A percentile compares a stretch with the other conserved stretches of the same genome.
These are phyloP conservation scores for Anacardium occidentale DNA, from an alignment of 345 rosid genomes.

Conservation along the genomic window DNA sequence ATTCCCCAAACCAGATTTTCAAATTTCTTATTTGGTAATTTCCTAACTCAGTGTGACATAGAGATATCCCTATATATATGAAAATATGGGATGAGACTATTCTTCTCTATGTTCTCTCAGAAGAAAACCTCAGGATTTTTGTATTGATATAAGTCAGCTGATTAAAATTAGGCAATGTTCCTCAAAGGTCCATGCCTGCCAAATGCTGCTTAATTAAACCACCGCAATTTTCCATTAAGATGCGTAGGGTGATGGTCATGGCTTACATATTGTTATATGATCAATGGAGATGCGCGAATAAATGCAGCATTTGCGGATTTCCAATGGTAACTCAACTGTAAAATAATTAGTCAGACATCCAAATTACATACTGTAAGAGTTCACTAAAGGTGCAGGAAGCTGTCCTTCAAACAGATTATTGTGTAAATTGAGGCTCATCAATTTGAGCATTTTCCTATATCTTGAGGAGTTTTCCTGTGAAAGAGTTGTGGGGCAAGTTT, in stretches of 20 bases:
- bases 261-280: conserved; percentile 47
- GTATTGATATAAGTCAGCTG: conserved; percentile 17
- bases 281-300: conserved; percentile 32
- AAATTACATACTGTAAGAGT: conserved; percentile 29
- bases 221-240: conserved; percentile 45
- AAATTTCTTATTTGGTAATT: too few species aligned
- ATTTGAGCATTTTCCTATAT: conserved; percentile 41
- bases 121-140: too few species aligned
- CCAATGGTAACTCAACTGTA: conserved; percentile 42
- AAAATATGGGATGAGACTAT: too few species aligned
- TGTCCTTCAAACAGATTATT: conserved; percentile 38
- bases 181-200: conserved; percentile 57
- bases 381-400: conserved; percentile 40
- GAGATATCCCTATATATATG: too few species aligned
- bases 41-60: too few species aligned
- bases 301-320: conserved; percentile 30
- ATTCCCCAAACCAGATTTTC: too few species aligned
- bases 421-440: conserved; percentile 34
- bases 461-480: conserved; percentile 46
- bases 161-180: conserved; percentile 40
- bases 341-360: conserved; percentile 39
- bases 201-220: conserved; percentile 37
- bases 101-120: too few species aligned
- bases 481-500: conserved; percentile 41
- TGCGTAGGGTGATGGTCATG: conserved; percentile 43